Base-by-base conservation (phyloP, 2,329 filamentous ascomycete genomes). In the Rasamsonia emersonii region DNA sequence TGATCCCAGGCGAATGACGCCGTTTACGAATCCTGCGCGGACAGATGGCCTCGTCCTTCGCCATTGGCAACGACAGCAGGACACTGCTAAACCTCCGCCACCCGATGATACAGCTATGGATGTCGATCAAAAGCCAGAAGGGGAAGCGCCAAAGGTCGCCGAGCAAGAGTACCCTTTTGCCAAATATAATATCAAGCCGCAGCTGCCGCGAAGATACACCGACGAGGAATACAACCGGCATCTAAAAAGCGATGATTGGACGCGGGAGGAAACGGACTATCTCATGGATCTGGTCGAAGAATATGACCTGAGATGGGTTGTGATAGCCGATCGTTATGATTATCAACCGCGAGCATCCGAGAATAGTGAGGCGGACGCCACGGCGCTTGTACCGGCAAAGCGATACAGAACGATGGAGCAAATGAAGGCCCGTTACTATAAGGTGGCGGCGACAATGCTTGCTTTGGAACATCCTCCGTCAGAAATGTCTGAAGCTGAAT, bases 311-410 rank as follows among this genome's bases (percentile, higher is more conserved):
- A 79, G 91, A 44, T 98, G 91, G 86, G 73, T 89, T 3, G 58
- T 96, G 10, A 84, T 98, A 38, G 85, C 81, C 68, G 91, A 98
- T 57, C 82, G 89, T 36, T 98, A 95, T 62, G 84, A 93, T 33
- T 93, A 53, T 35, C 53, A 60, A 38, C 48, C 53, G 2, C 50
- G 46, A 11, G 30, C 38, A 2, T 40, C 50, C 13, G 46, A 54
- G 14, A 32, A 28, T 13, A 37, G 43, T 7, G 48, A 56, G 30
- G 38, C 43, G 8, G 48, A 53, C 27, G 38, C 46, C 19, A 55
- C 44, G 15, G 56, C 56, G 11, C 45, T 61, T 15, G 55, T 59
- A 5, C 45, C 59, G 2, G 50, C 53, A 13, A 58, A 55, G 37
- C 67, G 68, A 35, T 56, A 61, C 5, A 76, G 91, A 24, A 79